Evolutionary conservation across 805 yeast genomes (phyloP), one percentile per base, ranked within the genome.

Genomic region (Hanseniaspora valbyensis): DNA sequence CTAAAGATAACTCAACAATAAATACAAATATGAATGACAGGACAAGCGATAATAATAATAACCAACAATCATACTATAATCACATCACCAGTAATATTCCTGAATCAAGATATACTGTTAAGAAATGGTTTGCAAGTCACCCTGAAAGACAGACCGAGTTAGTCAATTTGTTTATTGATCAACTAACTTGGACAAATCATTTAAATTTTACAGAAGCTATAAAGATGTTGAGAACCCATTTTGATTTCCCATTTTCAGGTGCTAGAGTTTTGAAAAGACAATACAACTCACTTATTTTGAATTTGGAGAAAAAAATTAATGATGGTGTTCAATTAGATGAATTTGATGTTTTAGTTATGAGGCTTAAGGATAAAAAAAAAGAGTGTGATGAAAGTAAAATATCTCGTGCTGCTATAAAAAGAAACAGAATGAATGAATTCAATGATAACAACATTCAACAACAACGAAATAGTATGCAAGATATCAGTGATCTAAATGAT

Each of bases 181-280:
- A 51, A 18, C 22, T 51, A 14, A 51, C 53, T 6, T 51, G 53
- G 53, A 51, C 53, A 18, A 45, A 51, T 30, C 49, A 51, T 41
- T 37, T 51, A 21, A 51, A 51, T 9, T 51, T 51, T 36, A 51
- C 53, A 2, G 49, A 51, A 26, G 53, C 53, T 12, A 32, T 44
- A n/a, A 51, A 51, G 24, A 42, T 51, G 41, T 34, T 51, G 2
- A 34, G 53, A 30, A 42, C 44, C 3, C 44, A 51, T 19, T 51
- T 44, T 36, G 37, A 45, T 2, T 51, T 44, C 22, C 53, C 53
- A 18, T 51, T 51, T 28, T 22, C 44, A 14, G 53, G 49, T 12
- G 44, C 50, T 12, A 41, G 49, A 22, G 49, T 45, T 3, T 30
- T 51, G 14, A 44, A 42, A 41, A 40, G 48, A 44, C 44, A 51